Evolutionary conservation across 2,329 filamentous ascomycete species (phyloP).

Genomic region (Fusarium sp.): DNA sequence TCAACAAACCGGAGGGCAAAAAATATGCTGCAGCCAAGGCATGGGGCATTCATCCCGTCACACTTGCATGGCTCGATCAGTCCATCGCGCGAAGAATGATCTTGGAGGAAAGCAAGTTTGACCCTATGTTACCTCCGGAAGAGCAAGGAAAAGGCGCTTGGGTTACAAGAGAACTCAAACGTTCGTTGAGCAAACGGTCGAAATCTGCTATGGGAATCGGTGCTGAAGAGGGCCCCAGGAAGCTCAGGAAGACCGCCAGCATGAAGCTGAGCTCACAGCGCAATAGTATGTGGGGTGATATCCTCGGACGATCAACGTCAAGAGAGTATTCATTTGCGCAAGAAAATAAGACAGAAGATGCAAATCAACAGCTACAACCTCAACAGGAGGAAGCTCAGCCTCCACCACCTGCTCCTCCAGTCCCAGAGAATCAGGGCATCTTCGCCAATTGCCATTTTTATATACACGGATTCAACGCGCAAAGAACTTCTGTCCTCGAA

Average conservation of each 20-base stretch:
- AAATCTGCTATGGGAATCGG: constrained; percentile 61
- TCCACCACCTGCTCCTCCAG: constrained; percentile 19
- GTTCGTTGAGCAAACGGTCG: constrained; percentile 68
- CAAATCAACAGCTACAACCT: constrained; percentile 17
- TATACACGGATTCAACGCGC: constrained; percentile 68
- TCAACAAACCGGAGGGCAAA: constrained; percentile 80
- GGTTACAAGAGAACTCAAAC: constrained; percentile 63
- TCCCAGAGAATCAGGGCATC: constrained; percentile 52
- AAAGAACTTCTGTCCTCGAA: constrained; percentile 61
- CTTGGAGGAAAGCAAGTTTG: constrained; percentile 86
- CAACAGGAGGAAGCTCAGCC: constrained; percentile 9
- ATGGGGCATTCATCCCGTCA: constrained; percentile 85
- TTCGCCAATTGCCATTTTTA: constrained; percentile 69
- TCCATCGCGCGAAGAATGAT: constrained; percentile 89
- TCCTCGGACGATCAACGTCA: constrained; percentile 67
- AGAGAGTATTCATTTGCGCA: constrained; percentile 51
- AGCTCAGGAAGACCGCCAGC: constrained; percentile 88
- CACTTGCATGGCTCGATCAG: constrained; percentile 86
- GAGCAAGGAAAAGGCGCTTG: constrained; percentile 84
- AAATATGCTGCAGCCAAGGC: constrained; percentile 90
- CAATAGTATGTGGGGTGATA: constrained; percentile 90
- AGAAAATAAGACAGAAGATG: constrained; percentile 32
- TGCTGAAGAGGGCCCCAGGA: constrained; percentile 73
- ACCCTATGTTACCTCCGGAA: constrained; percentile 75
- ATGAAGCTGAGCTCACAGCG: constrained; percentile 83